phyloP scores from a whole-genome alignment of 2,329 filamentous ascomycete species.

The Didymosphaeria variabile region DNA sequence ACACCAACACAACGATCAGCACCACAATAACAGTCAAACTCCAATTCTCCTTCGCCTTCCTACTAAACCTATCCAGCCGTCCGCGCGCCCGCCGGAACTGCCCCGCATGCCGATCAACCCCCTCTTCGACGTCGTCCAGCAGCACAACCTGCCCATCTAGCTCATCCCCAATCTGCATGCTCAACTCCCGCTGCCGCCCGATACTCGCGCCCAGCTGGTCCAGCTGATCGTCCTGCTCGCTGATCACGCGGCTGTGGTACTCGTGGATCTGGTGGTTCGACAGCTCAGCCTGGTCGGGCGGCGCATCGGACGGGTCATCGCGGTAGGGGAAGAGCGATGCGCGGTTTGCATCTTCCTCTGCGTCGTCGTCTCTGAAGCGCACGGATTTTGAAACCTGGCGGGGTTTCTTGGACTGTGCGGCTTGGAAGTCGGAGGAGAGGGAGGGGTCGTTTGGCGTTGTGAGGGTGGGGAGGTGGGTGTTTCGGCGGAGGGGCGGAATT shows the following conservation, averaged over 20 bases:
- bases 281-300: constrained; percentile 65
- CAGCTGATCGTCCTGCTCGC: constrained; percentile 94
- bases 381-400: constrained; percentile 72
- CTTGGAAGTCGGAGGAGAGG: constrained; percentile 48
- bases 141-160: constrained; percentile 88
- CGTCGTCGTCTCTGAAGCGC: constrained; percentile 74
- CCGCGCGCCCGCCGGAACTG: constrained; percentile 79
- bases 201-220: constrained; percentile 88
- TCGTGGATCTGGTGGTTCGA: constrained; percentile 86
- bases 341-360: constrained; percentile 54
- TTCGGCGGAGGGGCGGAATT: constrained; percentile 74
- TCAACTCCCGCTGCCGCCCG: constrained; percentile 86
- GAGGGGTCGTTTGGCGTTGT: constrained; percentile 56
- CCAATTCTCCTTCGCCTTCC: constrained; percentile 83
- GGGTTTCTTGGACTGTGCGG: constrained; percentile 47
- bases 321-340: constrained; percentile 73
- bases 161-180: constrained; percentile 96
- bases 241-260: constrained; percentile 81
- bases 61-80: constrained; percentile 74
- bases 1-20: constrained; percentile 80
- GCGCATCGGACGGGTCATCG: constrained; percentile 67
- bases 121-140: constrained; percentile 86
- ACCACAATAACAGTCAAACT: constrained; percentile 83
- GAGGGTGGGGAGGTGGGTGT: constrained; percentile 49
- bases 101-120: constrained; percentile 81